These are phyloP conservation scores for Globisporangium spinosum DNA, from an alignment of 352 stramenopile species.

Conservation along the genomic window DNA sequence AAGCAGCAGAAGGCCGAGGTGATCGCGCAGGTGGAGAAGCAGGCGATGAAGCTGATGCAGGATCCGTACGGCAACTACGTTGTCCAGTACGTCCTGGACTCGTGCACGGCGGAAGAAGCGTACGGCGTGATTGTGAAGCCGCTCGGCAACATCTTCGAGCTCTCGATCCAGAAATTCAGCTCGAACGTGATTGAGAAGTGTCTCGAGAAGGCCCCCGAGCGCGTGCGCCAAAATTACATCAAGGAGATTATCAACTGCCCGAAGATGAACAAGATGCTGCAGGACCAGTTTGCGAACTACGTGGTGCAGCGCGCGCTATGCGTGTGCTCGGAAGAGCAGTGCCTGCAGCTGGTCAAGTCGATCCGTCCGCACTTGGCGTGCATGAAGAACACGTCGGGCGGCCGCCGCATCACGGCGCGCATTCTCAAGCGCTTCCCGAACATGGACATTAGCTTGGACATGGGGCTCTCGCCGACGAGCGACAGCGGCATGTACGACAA, in stretches of 20 bases:
- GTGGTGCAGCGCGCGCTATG: slow-evolving; percentile 96
- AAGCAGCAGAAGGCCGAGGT: slow-evolving; percentile 86
- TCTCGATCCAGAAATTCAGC: slow-evolving; percentile 98
- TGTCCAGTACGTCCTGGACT: slow-evolving; percentile 90
- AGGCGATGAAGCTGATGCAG: slow-evolving; percentile 95
- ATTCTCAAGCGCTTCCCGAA: slow-evolving; percentile 96
- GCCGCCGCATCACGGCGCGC: slow-evolving; percentile 92
- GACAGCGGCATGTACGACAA: slow-evolving; percentile 33
- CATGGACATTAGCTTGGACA: slow-evolving; percentile 87
- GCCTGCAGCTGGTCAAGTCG: slow-evolving; percentile 91
- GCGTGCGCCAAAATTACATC: slow-evolving; percentile 71
- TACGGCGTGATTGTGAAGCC: slow-evolving; percentile 80
- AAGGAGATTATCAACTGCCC: slow-evolving; percentile 69
- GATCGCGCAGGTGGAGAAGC: slow-evolving; percentile 93
- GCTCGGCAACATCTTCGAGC: slow-evolving; percentile 90
- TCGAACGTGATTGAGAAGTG: slow-evolving; percentile 99
- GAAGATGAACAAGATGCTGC: slow-evolving; percentile 92
- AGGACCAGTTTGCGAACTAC: slow-evolving; percentile 99
- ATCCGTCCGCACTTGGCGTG: slow-evolving; percentile 93
- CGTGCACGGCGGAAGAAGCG: slow-evolving; percentile 79
- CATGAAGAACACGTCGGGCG: slow-evolving; percentile 95
- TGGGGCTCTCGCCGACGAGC: slow-evolving; percentile 32
- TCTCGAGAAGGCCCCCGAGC: slow-evolving; percentile 90
- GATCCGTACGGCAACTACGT: slow-evolving; percentile 92
- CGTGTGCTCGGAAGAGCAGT: slow-evolving; percentile 93